Conservation (phyloP, 2,329 filamentous ascomycete species). For the Penicillium frequentans region DNA sequence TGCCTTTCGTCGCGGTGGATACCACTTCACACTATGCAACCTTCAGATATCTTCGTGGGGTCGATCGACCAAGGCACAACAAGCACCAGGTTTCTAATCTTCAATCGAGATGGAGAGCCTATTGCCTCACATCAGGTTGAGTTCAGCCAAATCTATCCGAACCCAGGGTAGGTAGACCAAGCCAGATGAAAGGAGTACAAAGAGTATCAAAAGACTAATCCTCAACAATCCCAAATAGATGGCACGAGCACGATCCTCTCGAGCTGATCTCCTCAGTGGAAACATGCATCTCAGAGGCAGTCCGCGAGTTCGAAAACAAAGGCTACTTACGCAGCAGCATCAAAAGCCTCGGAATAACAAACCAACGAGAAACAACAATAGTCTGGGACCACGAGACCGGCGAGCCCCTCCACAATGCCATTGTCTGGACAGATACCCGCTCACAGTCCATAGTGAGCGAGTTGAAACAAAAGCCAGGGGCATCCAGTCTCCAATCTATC, state of each 20-base stretch:
- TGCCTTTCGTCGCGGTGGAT: background rate
- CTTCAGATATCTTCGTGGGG: slow-evolving; percentile 62
- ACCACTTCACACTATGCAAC: slow-evolving; percentile 18
- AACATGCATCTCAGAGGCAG: slow-evolving; percentile 73
- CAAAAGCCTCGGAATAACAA: slow-evolving; percentile 78
- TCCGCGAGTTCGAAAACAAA: slow-evolving; percentile 64
- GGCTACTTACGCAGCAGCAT: slow-evolving; percentile 68
- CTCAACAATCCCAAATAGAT: slow-evolving; percentile 50
- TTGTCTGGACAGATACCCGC: slow-evolving; percentile 88
- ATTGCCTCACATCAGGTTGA: slow-evolving; percentile 83
- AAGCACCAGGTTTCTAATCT: slow-evolving; percentile 84
- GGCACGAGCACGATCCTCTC: slow-evolving; percentile 83
- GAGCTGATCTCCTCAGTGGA: slow-evolving; percentile 74
- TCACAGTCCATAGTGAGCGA: slow-evolving; percentile 73
- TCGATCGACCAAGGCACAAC: slow-evolving; percentile 91
- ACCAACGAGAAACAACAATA: slow-evolving; percentile 85
- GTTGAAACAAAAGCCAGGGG: slow-evolving; percentile 65
- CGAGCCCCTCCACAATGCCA: slow-evolving; percentile 76
- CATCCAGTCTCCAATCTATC: slow-evolving; percentile 65
- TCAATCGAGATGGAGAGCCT: slow-evolving; percentile 73
- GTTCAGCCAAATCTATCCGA: slow-evolving; percentile 78
- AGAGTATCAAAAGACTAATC: background rate
- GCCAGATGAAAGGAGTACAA: background rate
- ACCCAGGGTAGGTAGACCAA: slow-evolving; percentile 67
- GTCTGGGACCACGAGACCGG: slow-evolving; percentile 82